Conservation (phyloP, 2,329 filamentous ascomycete genomes). For the Neonectria magnoliae region DNA sequence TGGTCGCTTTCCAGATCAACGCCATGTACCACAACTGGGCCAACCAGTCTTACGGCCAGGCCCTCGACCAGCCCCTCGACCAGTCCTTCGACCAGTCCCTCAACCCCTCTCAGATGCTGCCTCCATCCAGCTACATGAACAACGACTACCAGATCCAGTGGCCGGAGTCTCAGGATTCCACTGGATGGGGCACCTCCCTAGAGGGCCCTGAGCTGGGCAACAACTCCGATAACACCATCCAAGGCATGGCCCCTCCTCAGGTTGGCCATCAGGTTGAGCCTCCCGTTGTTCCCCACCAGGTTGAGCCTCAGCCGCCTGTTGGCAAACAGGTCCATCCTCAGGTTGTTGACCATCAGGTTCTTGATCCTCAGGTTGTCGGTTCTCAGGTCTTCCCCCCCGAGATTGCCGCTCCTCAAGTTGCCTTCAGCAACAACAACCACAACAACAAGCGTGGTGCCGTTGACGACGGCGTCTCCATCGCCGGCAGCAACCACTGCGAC, state of each 20-base stretch:
- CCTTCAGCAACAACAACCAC: background rate
- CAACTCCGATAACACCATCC: too few relatives aligned
- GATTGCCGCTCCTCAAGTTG: background rate
- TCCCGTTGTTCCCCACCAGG: too few relatives aligned
- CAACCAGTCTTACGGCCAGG: background rate
- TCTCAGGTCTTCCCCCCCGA: too few relatives aligned
- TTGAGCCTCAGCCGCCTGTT: too few relatives aligned
- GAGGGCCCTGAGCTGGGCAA: too few relatives aligned
- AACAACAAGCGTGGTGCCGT: slow-evolving; percentile 12
- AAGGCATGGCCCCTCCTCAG: too few relatives aligned
- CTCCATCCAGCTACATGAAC: background rate
- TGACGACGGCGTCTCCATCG: slow-evolving; percentile 47
- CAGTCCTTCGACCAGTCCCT: background rate
- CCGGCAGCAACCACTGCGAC: slow-evolving; percentile 50
- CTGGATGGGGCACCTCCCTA: background rate
- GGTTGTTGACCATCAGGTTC: too few relatives aligned
- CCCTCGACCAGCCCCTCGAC: background rate
- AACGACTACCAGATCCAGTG: background rate
- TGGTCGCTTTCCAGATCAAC: background rate
- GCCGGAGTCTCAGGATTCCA: background rate
- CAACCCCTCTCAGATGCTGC: background rate
- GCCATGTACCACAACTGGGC: too few relatives aligned
- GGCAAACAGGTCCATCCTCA: too few relatives aligned
- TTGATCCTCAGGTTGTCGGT: too few relatives aligned
- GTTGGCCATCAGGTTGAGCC: too few relatives aligned